Evolutionary conservation across 331 rosid species (phyloP).

Genomic region (Phaseolus coccineus): DNA sequence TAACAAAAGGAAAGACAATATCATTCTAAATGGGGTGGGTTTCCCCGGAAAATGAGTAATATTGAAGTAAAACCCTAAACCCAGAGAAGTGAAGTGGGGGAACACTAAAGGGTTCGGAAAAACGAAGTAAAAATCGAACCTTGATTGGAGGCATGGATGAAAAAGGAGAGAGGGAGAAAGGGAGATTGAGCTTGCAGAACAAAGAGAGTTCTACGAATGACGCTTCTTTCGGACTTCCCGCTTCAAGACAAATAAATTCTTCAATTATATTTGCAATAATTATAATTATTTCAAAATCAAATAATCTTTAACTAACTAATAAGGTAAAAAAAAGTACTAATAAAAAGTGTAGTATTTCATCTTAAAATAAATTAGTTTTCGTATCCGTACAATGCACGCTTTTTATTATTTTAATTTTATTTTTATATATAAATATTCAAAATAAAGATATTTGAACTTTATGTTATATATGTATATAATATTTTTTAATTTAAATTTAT

Average conservation of each 20-base stretch:
- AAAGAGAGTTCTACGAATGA: constrained; percentile 37
- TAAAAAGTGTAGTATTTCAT: no score
- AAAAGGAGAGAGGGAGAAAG: constrained; percentile 7
- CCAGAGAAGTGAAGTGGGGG: constrained; percentile 2
- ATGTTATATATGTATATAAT: no score
- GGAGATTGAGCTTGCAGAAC: constrained; percentile 49
- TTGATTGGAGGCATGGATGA: constrained; percentile 78
- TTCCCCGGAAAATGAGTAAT: not conserved
- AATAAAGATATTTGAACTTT: no score
- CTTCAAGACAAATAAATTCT: constrained; percentile 6
- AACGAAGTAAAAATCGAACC: constrained; percentile 48
- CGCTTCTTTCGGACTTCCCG: constrained; percentile 32
- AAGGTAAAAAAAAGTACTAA: no score
- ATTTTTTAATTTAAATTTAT: no score
- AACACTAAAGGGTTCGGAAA: not conserved
- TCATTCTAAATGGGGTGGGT: not conserved
- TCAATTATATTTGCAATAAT: no score
- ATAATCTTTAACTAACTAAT: no score
- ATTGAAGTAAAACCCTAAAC: constrained; percentile 48
- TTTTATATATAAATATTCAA: no score
- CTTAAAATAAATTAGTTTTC: no score
- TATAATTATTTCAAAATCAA: no score
- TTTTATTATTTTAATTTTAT: no score
- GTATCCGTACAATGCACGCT: no score
- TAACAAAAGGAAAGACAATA: not conserved